A percentile compares a stretch with the other conserved stretches of the same genome.
phyloP scores from a whole-genome alignment of 225 moss, liverwort and hornwort species.

The Marchantia paleacea region DNA sequence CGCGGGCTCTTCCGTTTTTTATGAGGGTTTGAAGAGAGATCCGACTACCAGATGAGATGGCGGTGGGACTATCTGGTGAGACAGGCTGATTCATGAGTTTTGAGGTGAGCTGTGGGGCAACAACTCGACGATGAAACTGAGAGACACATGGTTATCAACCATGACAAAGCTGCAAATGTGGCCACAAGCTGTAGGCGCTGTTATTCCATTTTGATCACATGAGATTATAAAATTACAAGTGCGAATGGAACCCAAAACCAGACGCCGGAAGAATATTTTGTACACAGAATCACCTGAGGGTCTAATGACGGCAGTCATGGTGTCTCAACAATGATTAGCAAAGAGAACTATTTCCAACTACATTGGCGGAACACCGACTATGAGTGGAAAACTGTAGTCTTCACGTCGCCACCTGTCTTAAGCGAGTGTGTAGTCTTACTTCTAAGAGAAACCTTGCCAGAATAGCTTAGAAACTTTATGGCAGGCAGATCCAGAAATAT shows the following conservation, averaged over 20 bases:
- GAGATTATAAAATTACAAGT: conserved; percentile 10
- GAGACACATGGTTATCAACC: neutral
- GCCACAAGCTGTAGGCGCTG: conserved; percentile 6
- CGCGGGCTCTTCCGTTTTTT: too few species aligned
- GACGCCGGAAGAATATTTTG: conserved; percentile 22
- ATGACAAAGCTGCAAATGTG: neutral
- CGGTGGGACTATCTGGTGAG: too few species aligned
- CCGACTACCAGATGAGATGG: too few species aligned
- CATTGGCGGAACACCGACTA: neutral
- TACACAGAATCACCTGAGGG: conserved; percentile 18
- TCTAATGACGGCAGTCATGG: neutral
- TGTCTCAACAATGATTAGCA: neutral
- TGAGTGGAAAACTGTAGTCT: neutral
- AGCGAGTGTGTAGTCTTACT: neutral
- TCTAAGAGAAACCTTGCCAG: conserved; percentile 3
- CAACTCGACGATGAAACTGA: too few species aligned
- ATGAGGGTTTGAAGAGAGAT: too few species aligned
- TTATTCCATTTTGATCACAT: conserved; percentile 17
- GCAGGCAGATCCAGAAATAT: neutral
- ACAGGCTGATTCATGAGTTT: too few species aligned
- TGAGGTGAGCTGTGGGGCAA: too few species aligned
- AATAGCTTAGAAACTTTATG: neutral
- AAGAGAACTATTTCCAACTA: neutral
- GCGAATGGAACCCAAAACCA: conserved; percentile 15
- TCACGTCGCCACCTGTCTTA: conserved; percentile 7